Evolutionary conservation across 345 rosid species (phyloP).

Genomic region (Eutrema yunnanense): DNA sequence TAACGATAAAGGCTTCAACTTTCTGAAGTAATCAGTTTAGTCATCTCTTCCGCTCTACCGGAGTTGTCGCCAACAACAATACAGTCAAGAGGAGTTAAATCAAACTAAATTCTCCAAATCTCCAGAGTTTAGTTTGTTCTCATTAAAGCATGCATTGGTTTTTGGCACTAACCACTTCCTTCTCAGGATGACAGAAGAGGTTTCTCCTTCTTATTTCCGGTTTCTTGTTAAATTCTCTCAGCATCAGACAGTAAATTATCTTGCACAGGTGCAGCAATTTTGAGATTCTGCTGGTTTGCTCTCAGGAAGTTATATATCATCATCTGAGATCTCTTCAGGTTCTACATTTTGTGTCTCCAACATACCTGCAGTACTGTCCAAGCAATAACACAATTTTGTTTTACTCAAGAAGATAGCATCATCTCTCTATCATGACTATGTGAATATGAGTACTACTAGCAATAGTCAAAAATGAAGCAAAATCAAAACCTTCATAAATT

Average conservation of each 20-base stretch:
- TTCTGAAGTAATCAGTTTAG: slow-evolving; percentile 12
- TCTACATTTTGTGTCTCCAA: slow-evolving; percentile 40
- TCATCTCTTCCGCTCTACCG: slow-evolving; percentile 59
- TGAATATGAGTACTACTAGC: no score
- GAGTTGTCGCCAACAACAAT: slow-evolving; percentile 30
- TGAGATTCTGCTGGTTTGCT: slow-evolving; percentile 34
- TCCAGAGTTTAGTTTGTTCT: neutral
- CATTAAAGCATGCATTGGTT: neutral
- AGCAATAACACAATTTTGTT: no score
- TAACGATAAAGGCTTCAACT: slow-evolving; percentile 10
- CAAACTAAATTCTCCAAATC: no score
- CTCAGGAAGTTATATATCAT: slow-evolving; percentile 31
- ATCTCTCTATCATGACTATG: no score
- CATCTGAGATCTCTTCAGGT: slow-evolving; percentile 36
- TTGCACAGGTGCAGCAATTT: neutral
- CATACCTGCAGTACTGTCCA: slow-evolving; percentile 26
- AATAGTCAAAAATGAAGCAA: no score
- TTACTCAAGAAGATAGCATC: no score
- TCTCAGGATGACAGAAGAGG: slow-evolving; percentile 45
- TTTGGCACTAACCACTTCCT: slow-evolving; percentile 47
- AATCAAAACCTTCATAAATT: neutral
- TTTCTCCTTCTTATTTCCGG: slow-evolving; percentile 56
- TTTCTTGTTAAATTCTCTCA: no score
- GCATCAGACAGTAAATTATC: slow-evolving; percentile 11
- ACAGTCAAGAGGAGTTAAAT: neutral